Conservation (phyloP, 2,329 filamentous ascomycete species). For the Emmonsiellopsis sp. region DNA sequence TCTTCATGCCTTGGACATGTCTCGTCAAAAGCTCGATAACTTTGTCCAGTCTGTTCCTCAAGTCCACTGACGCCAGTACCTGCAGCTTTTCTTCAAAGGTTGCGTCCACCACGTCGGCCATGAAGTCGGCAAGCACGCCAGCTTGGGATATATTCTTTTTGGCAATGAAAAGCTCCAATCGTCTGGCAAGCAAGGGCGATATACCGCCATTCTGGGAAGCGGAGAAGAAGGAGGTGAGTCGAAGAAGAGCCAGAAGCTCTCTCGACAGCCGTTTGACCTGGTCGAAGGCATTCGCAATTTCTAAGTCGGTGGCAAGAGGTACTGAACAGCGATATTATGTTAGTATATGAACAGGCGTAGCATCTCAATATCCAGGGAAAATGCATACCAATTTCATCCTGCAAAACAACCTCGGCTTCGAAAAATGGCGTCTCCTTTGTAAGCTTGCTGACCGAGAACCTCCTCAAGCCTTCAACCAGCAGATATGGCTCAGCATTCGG, state of each 20-base stretch:
- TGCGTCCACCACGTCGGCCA: conserved; percentile 84
- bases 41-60: conserved; percentile 67
- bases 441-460: conserved; percentile 66
- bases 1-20: conserved; percentile 75
- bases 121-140: conserved; percentile 84
- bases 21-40: conserved; percentile 76
- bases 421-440: conserved; percentile 75
- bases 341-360: conserved; percentile 2
- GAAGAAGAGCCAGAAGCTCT: conserved; percentile 74
- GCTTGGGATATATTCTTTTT: conserved; percentile 75
- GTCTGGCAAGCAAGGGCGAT: conserved; percentile 74
- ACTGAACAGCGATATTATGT: conserved; percentile 14
- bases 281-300: conserved; percentile 62
- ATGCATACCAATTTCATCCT: conserved; percentile 57
- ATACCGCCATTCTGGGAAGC: conserved; percentile 54
- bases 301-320: conserved; percentile 45
- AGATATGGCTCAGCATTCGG: conserved; percentile 69
- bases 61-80: conserved; percentile 69
- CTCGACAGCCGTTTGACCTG: conserved; percentile 75
- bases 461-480: conserved; percentile 73
- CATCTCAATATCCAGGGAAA: neutral
- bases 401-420: conserved; percentile 65
- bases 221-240: conserved; percentile 75
- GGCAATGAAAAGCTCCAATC: conserved; percentile 78
- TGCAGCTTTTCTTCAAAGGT: conserved; percentile 85